Conservation (phyloP, 192 early-diverging fungal species). For the Rhizoclosmatium sp. region DNA sequence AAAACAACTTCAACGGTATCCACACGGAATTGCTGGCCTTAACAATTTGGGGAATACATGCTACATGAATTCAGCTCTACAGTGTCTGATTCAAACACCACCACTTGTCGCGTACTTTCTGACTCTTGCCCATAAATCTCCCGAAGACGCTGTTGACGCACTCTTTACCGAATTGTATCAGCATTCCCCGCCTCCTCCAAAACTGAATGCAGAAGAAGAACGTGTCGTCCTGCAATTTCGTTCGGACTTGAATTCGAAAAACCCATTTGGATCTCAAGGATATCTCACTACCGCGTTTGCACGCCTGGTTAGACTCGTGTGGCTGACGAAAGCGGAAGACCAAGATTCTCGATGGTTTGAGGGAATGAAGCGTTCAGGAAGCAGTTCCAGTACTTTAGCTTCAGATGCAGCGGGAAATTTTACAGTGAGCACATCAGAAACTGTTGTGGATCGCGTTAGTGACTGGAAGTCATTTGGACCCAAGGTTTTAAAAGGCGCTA, state of each 20-base stretch:
- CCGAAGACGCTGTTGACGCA: slow-evolving; percentile 24
- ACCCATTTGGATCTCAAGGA: slow-evolving; percentile 69
- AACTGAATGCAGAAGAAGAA: background rate
- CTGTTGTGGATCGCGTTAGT: background rate
- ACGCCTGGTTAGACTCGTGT: slow-evolving; percentile 66
- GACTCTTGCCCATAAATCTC: slow-evolving; percentile 4
- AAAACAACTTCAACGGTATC: background rate
- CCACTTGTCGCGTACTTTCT: slow-evolving; percentile 36
- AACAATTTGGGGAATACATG: slow-evolving; percentile 82
- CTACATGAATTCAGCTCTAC: slow-evolving; percentile 83
- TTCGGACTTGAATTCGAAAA: slow-evolving; percentile 59
- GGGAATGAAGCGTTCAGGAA: slow-evolving; percentile 46
- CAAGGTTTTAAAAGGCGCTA: slow-evolving; percentile 3
- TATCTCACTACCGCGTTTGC: slow-evolving; percentile 73
- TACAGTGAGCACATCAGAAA: background rate
- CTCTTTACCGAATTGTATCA: background rate
- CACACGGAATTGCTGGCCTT: slow-evolving; percentile 53
- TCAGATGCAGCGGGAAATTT: background rate
- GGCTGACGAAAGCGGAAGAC: slow-evolving; percentile 43
- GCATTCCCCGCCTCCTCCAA: background rate
- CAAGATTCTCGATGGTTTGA: slow-evolving; percentile 69
- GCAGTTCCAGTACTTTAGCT: background rate
- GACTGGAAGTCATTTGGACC: background rate
- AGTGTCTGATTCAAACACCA: slow-evolving; percentile 74
- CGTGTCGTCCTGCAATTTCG: slow-evolving; percentile 21